A percentile compares a stretch with the other conserved stretches of the same genome.
Conservation (phyloP, 2,329 filamentous ascomycete genomes). For the Aspergillus aculeatus region DNA sequence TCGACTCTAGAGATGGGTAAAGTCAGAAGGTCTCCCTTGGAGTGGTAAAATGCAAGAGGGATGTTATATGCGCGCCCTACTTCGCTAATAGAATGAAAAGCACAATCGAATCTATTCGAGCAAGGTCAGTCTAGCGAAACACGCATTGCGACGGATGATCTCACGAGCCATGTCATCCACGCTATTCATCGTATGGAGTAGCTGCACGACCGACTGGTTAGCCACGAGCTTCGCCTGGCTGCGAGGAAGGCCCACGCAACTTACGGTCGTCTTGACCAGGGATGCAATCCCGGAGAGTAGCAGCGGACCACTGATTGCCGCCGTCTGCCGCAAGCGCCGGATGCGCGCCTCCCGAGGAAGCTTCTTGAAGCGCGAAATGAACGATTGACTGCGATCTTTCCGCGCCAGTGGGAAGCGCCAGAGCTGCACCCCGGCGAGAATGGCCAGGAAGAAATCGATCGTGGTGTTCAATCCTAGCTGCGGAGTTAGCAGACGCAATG, state of each 20-base stretch:
- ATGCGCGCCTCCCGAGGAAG: constrained; percentile 29
- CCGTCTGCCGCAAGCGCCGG: constrained; percentile 38
- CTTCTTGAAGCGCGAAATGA: constrained; percentile 28
- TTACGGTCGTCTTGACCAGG: constrained; percentile 38
- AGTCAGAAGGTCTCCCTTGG: background rate
- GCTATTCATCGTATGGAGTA: constrained; percentile 34
- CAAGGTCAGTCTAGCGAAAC: background rate
- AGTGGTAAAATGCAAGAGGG: background rate
- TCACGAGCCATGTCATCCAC: constrained; percentile 34
- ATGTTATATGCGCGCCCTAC: constrained; percentile 18
- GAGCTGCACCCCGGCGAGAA: too few species aligned
- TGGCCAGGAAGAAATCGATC: too few species aligned
- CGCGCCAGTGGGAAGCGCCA: too few species aligned
- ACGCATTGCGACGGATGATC: background rate
- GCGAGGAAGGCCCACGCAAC: background rate
- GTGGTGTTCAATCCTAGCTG: too few species aligned
- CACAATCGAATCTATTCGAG: constrained; percentile 30
- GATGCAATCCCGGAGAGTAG: constrained; percentile 37
- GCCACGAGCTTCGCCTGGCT: background rate
- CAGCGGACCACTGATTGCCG: constrained; percentile 34
- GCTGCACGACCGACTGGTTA: constrained; percentile 16
- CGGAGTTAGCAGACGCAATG: too few species aligned
- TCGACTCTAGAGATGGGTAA: constrained; percentile 28
- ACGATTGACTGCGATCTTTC: too few species aligned
- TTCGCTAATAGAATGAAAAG: constrained; percentile 40